Evolutionary conservation across 106 monocot species (phyloP).

Genomic region (Amphibolis antarctica): DNA sequence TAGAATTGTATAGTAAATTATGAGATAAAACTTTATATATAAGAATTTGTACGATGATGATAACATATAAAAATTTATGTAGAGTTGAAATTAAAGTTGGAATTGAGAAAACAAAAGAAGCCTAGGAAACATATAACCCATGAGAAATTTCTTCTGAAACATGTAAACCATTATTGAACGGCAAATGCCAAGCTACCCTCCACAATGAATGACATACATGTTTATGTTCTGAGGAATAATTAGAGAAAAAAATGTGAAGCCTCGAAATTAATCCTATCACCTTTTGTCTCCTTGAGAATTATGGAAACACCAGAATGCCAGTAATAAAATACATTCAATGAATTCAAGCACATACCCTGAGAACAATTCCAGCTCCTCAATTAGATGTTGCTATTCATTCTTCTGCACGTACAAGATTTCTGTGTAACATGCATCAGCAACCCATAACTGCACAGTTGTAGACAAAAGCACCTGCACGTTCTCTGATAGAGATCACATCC

Average conservation of each 20-base stretch:
- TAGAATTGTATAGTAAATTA: too few species aligned
- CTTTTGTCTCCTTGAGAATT: constrained; percentile 1
- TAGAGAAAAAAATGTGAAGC: background rate
- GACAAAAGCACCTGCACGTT: constrained; percentile 68
- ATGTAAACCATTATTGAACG: constrained; percentile 4
- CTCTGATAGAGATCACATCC: constrained; percentile 56
- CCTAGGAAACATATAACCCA: background rate
- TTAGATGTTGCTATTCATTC: background rate
- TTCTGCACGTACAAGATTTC: background rate
- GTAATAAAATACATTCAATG: background rate
- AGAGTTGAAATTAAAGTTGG: too few species aligned
- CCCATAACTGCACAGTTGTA: constrained; percentile 94
- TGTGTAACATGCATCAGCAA: constrained; percentile 30
- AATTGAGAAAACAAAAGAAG: too few species aligned
- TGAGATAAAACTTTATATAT: too few species aligned
- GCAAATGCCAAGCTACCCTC: constrained; percentile 3
- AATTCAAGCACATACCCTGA: background rate
- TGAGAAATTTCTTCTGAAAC: background rate
- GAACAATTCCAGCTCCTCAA: background rate
- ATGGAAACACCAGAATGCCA: background rate
- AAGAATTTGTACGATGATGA: too few species aligned
- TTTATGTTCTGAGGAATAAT: constrained; percentile 5
- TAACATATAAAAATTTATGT: too few species aligned
- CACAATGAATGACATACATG: background rate
- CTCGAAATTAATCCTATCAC: constrained; percentile 6